phyloP scores from a whole-genome alignment of 164 flowering plant species.

The Aristolochia fimbriata region DNA sequence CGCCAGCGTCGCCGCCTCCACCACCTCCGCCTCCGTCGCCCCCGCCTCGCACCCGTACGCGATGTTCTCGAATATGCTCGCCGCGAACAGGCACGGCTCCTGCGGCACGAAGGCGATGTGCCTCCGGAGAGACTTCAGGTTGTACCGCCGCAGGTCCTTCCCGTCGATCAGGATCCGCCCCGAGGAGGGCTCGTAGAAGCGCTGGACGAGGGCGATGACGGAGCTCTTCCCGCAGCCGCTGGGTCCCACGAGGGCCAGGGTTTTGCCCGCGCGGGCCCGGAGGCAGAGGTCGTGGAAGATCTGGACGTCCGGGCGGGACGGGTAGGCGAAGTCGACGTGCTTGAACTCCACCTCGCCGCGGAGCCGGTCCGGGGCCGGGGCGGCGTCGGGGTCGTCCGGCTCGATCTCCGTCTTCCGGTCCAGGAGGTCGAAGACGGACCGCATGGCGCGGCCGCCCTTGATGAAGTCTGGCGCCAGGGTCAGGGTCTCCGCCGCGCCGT shows the following conservation, averaged over 20 bases:
- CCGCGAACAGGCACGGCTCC: constrained; percentile 85
- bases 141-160: constrained; percentile 81
- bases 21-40: constrained; percentile 79
- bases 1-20: constrained; percentile 78
- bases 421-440: constrained; percentile 85
- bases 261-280: constrained; percentile 86
- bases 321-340: constrained; percentile 87
- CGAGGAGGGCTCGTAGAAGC: constrained; percentile 88
- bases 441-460: constrained; percentile 92
- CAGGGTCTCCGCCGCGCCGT: constrained; percentile 97
- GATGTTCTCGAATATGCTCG: constrained; percentile 78
- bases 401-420: constrained; percentile 92
- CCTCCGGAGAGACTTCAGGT: constrained; percentile 56
- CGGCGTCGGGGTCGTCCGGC: constrained; percentile 75
- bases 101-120: constrained; percentile 87
- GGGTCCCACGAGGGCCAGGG: constrained; percentile 94
- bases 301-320: constrained; percentile 70
- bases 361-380: constrained; percentile 56
- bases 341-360: constrained; percentile 89
- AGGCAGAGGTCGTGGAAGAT: constrained; percentile 72
- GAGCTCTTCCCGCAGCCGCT: constrained; percentile 98
- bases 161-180: constrained; percentile 86
- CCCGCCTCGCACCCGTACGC: constrained; percentile 75
- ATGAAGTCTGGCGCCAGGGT: constrained; percentile 97
- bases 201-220: constrained; percentile 60